Evolutionary conservation across 371 early-diverging fungal species (phyloP), one percentile per base, ranked within the genome.

Genomic region (Apophysomyces variabilis): DNA sequence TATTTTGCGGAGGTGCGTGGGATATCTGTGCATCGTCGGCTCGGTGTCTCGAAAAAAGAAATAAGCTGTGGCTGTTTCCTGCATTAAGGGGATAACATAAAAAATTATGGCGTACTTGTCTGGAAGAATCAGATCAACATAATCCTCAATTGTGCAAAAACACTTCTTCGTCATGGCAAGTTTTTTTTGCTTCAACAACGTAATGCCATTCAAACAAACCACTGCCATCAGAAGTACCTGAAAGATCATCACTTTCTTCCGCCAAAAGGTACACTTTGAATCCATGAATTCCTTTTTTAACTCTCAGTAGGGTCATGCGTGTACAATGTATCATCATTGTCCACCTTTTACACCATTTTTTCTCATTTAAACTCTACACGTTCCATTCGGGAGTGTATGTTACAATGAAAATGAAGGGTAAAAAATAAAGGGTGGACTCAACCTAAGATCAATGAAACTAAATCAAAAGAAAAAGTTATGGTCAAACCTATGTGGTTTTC

Each of bases 161-260:
- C 1, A 13, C 41, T 8, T 41, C 41, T 41, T 41, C 41, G 41
- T 41, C 41, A 41, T 11, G 13, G 11, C 13, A 11, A 5, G 41
- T 41, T 41, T 41, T 41, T 41, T 41, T 41, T 41, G 41, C 41
- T 13, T 41, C 41, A 41, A 41, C 16, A 18, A 26, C 9, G 54
- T 5, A 4, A 50, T 21, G 9, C 9, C 54, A 50, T 21, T n/a
- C n/a, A 50, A 50, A 50, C 16, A 21, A 16, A 50, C 0, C 9
- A 7, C 5, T 21, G 9, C 21, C 5, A 61, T 71, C 72, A 71
- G 72, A 71, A 71, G 72, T 71, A 71, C 68, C 72, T 66, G 60
- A 59, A 41, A 7, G 59, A 59, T 59, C 66, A 66, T 66, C 66
- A 66, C n/a, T 13, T 38, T 38, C 41, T 60, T 44, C 54, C 21